Evolutionary conservation across 768 basidiomycete species (phyloP).

Genomic region (Boletus rex-veris): DNA sequence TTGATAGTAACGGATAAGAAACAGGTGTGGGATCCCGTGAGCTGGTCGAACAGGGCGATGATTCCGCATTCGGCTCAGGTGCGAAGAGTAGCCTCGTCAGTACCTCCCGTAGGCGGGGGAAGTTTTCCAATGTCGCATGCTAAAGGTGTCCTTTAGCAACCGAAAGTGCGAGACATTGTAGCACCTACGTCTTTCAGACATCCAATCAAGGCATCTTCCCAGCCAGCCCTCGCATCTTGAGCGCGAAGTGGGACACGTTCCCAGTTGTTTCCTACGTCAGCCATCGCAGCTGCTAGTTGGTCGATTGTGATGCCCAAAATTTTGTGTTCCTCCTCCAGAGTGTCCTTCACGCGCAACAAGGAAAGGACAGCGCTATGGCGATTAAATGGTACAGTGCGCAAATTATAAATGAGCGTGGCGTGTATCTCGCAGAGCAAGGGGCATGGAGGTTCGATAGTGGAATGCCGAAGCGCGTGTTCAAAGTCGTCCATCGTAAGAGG

Average conservation of each 20-base stretch:
- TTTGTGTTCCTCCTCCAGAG: constrained; percentile 41
- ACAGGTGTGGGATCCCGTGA: constrained; percentile 48
- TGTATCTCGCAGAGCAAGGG: constrained; percentile 84
- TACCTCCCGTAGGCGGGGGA: constrained; percentile 69
- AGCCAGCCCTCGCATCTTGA: constrained; percentile 74
- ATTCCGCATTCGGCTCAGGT: constrained; percentile 47
- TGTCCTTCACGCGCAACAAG: constrained; percentile 41
- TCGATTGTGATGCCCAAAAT: constrained; percentile 59
- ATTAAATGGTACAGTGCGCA: constrained; percentile 76
- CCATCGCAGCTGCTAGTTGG: constrained; percentile 62
- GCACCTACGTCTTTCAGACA: constrained; percentile 83
- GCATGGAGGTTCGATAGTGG: constrained; percentile 64
- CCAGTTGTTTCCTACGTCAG: constrained; percentile 84
- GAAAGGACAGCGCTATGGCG: constrained; percentile 75
- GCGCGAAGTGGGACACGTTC: constrained; percentile 71
- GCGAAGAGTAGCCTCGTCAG: constrained; percentile 72
- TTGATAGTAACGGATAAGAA: constrained; percentile 41
- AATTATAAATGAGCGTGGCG: constrained; percentile 82
- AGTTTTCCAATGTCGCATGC: constrained; percentile 72
- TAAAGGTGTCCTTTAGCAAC: constrained; percentile 29
- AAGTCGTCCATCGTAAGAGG: constrained; percentile 91
- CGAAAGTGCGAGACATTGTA: not conserved
- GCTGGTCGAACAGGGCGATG: constrained; percentile 42
- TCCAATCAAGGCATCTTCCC: constrained; percentile 90
- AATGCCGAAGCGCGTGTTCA: constrained; percentile 82